Conservation (phyloP, 768 basidiomycete species). For the Phaeotremella fagi region DNA sequence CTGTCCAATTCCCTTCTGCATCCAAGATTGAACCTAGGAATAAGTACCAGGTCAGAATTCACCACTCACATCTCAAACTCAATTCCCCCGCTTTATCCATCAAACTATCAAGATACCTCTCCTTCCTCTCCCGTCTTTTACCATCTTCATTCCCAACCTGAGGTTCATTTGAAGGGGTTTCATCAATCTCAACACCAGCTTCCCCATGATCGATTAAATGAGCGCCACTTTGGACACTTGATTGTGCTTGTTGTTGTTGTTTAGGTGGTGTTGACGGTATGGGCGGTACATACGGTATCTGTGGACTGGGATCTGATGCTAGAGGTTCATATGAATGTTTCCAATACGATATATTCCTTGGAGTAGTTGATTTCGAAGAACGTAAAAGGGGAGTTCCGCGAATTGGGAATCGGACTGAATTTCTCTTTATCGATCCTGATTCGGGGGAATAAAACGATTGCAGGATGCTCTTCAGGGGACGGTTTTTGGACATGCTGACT, state of each 20-base stretch:
- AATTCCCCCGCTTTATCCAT: conserved; percentile 69
- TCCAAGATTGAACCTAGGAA: conserved; percentile 77
- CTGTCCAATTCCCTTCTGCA: conserved; percentile 60
- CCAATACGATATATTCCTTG: conserved; percentile 29
- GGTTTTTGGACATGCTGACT: too few relatives aligned
- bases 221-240: too few relatives aligned
- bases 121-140: conserved; percentile 31
- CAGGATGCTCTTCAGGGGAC: too few relatives aligned
- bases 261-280: not conserved
- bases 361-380: conserved; percentile 5
- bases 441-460: too few relatives aligned
- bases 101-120: conserved; percentile 43
- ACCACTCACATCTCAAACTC: conserved; percentile 76
- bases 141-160: conserved; percentile 17
- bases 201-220: not conserved
- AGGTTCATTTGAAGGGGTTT: too few relatives aligned
- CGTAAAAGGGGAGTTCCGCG: not conserved
- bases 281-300: conserved; percentile 23
- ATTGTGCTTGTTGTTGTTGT: not conserved
- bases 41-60: not conserved
- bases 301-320: conserved; percentile 7
- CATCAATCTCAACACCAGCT: not conserved
- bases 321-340: conserved; percentile 24
- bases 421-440: too few relatives aligned
- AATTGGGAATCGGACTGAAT: too few relatives aligned